A percentile compares a stretch with the other conserved stretches of the same genome.
Evolutionary conservation across 108 stramenopile genomes (phyloP).

Genomic region (Cyclotella atomus): DNA sequence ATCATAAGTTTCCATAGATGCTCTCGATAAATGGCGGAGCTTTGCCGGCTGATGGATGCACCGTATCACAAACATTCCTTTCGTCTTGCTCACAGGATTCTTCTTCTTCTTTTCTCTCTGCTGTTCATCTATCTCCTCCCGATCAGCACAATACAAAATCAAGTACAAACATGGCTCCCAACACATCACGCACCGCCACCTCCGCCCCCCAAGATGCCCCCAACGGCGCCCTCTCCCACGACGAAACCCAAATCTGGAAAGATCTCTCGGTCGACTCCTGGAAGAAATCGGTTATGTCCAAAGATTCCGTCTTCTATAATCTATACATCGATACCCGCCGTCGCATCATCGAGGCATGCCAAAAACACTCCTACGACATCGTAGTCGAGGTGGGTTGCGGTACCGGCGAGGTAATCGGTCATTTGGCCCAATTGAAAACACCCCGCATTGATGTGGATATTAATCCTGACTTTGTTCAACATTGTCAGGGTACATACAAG

Average conservation of each 20-base stretch:
- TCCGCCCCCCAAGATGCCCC: background rate
- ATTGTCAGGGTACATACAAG: constrained; percentile 18
- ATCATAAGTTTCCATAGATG: too few species aligned
- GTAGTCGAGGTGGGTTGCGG: constrained; percentile 58
- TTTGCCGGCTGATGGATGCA: too few species aligned
- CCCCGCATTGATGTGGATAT: constrained; percentile 55
- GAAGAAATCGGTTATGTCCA: constrained; percentile 37
- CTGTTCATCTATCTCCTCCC: too few species aligned
- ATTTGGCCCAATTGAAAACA: constrained; percentile 13
- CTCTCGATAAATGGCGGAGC: too few species aligned
- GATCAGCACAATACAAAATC: background rate
- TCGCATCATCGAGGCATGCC: constrained; percentile 33
- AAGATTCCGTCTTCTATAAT: constrained; percentile 41
- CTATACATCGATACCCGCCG: constrained; percentile 50
- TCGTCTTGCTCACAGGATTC: too few species aligned
- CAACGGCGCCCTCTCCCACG: constrained; percentile 10
- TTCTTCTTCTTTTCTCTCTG: too few species aligned
- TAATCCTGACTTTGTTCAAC: constrained; percentile 42
- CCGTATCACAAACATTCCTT: too few species aligned
- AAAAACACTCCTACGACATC: constrained; percentile 36
- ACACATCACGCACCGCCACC: background rate
- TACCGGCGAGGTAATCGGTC: constrained; percentile 57
- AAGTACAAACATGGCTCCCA: constrained; percentile 13
- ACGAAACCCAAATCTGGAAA: constrained; percentile 26
- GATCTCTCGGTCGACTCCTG: constrained; percentile 29